phyloP scores from a whole-genome alignment of 1,139 yeast species.

The Keqinozyma sinolaborantium region DNA sequence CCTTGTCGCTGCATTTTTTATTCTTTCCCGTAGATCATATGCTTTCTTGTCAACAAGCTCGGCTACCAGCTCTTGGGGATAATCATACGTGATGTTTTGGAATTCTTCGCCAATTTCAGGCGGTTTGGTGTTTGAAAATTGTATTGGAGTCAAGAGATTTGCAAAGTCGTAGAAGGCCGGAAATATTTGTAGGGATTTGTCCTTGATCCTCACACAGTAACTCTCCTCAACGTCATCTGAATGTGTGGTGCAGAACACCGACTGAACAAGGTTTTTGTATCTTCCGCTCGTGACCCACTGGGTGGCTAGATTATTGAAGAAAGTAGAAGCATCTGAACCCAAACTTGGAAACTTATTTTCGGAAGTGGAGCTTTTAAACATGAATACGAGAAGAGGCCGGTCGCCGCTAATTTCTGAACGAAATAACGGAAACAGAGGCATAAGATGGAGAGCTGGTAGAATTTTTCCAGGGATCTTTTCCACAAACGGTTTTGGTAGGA shows the following conservation, averaged over 20 bases:
- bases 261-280: slow-evolving; percentile 31
- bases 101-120: slow-evolving; percentile 9
- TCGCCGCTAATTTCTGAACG: too few species aligned
- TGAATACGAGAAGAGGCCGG: too few species aligned
- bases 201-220: slow-evolving; percentile 35
- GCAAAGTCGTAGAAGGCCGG: slow-evolving; percentile 23
- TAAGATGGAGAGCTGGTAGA: too few species aligned
- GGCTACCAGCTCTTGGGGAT: slow-evolving; percentile 15
- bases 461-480: too few species aligned
- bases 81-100: slow-evolving; percentile 21
- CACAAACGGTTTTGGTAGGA: too few species aligned
- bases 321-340: slow-evolving; percentile 26
- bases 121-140: slow-evolving; percentile 1
- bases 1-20: slow-evolving; percentile 15
- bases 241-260: slow-evolving; percentile 40
- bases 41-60: slow-evolving; percentile 16
- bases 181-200: slow-evolving; percentile 22
- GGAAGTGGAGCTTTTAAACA: too few species aligned
- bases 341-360: slow-evolving; percentile 22
- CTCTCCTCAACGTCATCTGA: slow-evolving; percentile 17
- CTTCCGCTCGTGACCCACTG: slow-evolving; percentile 33
- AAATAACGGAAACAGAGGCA: too few species aligned
- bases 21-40: slow-evolving; percentile 18
- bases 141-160: slow-evolving; percentile 1
- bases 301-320: slow-evolving; percentile 40